Evolutionary conservation across 1,284 basidiomycete species (phyloP), one percentile per base, ranked within the genome.

Genomic region (Neotropicomus parvogracilis): DNA sequence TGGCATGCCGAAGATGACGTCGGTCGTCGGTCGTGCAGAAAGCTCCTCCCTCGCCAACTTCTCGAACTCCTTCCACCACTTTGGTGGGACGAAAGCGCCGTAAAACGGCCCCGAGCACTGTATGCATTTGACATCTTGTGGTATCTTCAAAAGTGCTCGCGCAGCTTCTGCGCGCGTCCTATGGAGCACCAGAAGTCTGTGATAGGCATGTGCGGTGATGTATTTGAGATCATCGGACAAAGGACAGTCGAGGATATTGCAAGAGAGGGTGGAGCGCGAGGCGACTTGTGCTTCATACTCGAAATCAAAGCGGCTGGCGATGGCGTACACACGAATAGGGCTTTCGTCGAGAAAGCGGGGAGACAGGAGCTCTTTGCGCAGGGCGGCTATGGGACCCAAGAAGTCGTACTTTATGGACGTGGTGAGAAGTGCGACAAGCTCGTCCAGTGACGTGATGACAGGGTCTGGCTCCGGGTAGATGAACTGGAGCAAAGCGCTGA

Each of bases 351-450:
- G 62, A 59, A 82, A 83, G 10, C 59, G 62, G 2, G 75, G 72
- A 0, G 75, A 71, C 21, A 82, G 57, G 39, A 88, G 75, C 19
- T 74, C 61, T 40, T 63, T 68, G 49, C 82, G 77, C 9, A 88
- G 70, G 1, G 69, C 59, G 34, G 67, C 62, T 49, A 76, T 67
- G 35, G 75, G 77, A 5, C 66, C 66, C 2, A 63, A 48, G 49
- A 86, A 70, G 53, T 87, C 81, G 60, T 86, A 88, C 60, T 88
- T 88, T 56, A 70, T 59, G 7, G 83, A 81, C 0, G 78, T 75
- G 26, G 65, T 68, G 17, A 88, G 69, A n/a, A 81, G 58, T 24
- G 66, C 57, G 6, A 71, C 68, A 28, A 86, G 71, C 9, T 78
- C 73, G 54, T 85, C 78, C 20, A 88, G 66, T 9, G 70, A 68